Evolutionary conservation across 2,329 filamentous ascomycete genomes (phyloP).

Genomic region (Fusarium albidum): DNA sequence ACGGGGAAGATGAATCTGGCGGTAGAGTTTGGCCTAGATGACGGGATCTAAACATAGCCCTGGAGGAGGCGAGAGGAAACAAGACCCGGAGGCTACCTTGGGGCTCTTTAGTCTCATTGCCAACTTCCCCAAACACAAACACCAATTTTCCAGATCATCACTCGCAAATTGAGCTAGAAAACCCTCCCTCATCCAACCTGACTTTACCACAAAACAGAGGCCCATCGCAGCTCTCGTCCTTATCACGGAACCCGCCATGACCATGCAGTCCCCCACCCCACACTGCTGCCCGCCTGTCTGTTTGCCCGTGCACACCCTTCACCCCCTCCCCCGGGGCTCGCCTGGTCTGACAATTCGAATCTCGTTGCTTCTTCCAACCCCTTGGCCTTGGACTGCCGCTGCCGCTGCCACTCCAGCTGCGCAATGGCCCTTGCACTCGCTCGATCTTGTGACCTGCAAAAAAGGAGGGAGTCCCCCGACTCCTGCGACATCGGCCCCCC

Average conservation of each 20-base stretch:
- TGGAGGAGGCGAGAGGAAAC: conserved; percentile 27
- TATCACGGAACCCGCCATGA: not conserved
- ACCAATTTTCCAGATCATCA: conserved; percentile 7
- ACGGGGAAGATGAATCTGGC: not conserved
- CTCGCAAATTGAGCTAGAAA: too few relatives aligned
- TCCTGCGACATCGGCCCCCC: conserved; percentile 38
- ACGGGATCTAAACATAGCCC: not conserved
- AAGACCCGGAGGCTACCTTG: conserved; percentile 11
- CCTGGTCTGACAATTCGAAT: conserved; percentile 26
- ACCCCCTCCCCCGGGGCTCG: conserved; percentile 20
- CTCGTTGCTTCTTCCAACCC: conserved; percentile 29
- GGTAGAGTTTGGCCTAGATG: not conserved
- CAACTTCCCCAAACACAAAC: conserved; percentile 11
- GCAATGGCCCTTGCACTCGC: conserved; percentile 31
- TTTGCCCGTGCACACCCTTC: conserved; percentile 5
- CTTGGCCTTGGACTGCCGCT: conserved; percentile 15
- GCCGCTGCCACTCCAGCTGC: not conserved
- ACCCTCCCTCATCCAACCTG: too few relatives aligned
- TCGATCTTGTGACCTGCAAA: conserved; percentile 40
- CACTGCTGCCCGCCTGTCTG: not conserved
- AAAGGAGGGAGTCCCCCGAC: conserved; percentile 28
- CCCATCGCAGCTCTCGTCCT: too few relatives aligned
- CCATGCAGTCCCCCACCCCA: conserved; percentile 28
- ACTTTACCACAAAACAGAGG: too few relatives aligned
- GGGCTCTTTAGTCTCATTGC: too few relatives aligned